Base-by-base conservation (phyloP, 306 rosid genomes). In the Acacia acuminata region DNA sequence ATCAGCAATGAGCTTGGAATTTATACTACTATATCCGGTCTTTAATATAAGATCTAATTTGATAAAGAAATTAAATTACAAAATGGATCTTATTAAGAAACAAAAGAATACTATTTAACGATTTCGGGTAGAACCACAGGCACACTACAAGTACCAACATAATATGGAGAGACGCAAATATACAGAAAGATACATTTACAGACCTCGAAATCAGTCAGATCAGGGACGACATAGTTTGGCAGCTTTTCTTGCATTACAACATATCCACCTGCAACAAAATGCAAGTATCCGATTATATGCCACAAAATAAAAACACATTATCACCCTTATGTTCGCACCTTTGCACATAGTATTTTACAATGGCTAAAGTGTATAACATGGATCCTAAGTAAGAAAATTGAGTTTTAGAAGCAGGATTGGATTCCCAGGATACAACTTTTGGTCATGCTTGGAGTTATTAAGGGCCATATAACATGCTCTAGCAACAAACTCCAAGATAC, bases 151-250 rank as follows among this genome's bases (percentile, higher is more conserved):
- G 11, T 7, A 19, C 63, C 6, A 65, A 8, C 48, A 8, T 25
- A 16, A 43, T 12, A 40, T 5, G 20, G 45, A 65, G 42, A 7
- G 32, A 69, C 1, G 61, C 63, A 55, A 55, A 55, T 55, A 8
- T 55, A 42, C 1, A 1, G 32, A 45, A 69, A 40, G 13, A 67
- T 8, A 25, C 42, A 38, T 38, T 38, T 38, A 38, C 48, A 67
- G 14, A 67, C 73, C 48, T 67, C 38, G 43, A 67, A 67, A 67
- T 67, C 73, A 14, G 73, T 67, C 73, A 67, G 48, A 67, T 67
- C 73, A 19, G 73, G 73, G 25, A 67, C 73, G 19, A 67, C 73
- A 77, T 81, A 80, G 76, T 84, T 81, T 42, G 87, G 85, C 48
- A 71, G 53, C 81, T 71, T 53, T 81, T 67, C 87, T 1, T 61